Conservation (phyloP, 225 moss, liverwort and hornwort genomes). For the Neckera pumila region DNA sequence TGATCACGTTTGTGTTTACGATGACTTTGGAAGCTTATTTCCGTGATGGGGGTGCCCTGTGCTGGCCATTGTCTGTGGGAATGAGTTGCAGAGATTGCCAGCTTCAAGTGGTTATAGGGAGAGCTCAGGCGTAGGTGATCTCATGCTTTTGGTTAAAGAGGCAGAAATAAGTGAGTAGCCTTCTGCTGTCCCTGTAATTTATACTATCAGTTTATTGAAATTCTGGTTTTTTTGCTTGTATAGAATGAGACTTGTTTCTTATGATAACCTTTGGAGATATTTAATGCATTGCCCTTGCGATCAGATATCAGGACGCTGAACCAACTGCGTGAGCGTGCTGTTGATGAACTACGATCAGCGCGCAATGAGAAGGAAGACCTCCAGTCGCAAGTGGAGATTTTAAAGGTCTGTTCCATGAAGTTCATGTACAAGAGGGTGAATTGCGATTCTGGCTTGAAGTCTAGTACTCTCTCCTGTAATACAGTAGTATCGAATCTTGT, state of each 20-base stretch:
- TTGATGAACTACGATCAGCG: constrained; percentile 61
- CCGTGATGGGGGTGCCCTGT: neutral
- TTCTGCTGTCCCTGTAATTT: neutral
- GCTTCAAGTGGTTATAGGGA: constrained; percentile 12
- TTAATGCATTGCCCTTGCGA: constrained; percentile 4
- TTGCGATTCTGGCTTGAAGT: neutral
- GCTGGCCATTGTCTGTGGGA: neutral
- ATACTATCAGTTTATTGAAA: neutral
- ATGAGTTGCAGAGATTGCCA: constrained; percentile 18
- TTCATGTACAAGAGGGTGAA: neutral
- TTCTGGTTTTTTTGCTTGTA: neutral
- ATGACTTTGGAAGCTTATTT: neutral
- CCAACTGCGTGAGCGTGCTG: constrained; percentile 70
- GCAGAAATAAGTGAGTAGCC: constrained; percentile 71
- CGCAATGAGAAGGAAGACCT: constrained; percentile 45
- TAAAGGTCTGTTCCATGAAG: constrained; percentile 20
- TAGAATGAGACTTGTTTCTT: neutral
- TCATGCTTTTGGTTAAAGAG: constrained; percentile 86
- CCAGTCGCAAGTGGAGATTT: constrained; percentile 63
- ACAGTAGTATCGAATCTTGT: neutral
- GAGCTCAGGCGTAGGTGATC: constrained; percentile 54
- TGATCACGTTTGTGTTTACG: neutral
- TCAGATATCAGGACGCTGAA: constrained; percentile 83
- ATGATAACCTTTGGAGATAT: neutral
- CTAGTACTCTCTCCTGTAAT: neutral